Percentiles rank a stretch among this genome's conserved stretches.
Conservation (phyloP, 116 monocot genomes). For the Thalassia testudinum region DNA sequence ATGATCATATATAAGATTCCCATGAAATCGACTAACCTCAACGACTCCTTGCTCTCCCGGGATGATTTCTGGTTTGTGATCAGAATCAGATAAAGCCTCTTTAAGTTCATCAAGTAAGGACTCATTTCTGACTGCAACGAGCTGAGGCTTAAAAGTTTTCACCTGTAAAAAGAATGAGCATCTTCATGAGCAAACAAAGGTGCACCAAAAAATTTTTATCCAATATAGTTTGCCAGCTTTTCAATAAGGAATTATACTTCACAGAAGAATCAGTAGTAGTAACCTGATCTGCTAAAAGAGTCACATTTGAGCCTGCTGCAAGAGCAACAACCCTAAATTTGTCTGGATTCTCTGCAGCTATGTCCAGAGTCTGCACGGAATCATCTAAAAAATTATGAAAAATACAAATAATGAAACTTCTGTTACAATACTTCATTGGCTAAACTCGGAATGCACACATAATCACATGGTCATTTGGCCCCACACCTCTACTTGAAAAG, state of each 20-base stretch:
- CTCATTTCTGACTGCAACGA: constrained; percentile 80
- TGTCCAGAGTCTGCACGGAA: constrained; percentile 70
- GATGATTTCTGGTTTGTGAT: constrained; percentile 80
- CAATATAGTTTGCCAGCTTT: no score
- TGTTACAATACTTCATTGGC: no score
- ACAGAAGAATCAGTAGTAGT: background rate
- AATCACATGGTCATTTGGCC: background rate
- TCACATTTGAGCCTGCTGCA: constrained; percentile 93
- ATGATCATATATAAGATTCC: no score
- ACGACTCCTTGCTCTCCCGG: constrained; percentile 87
- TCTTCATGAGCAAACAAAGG: background rate
- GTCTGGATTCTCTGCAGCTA: constrained; percentile 89
- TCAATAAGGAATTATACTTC: background rate
- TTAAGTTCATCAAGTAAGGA: constrained; percentile 67
- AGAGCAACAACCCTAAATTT: constrained; percentile 92
- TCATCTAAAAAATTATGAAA: background rate
- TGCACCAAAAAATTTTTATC: background rate
- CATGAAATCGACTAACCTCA: constrained; percentile 55
- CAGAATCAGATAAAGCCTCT: constrained; percentile 76
- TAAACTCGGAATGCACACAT: no score
- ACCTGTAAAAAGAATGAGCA: constrained; percentile 30
- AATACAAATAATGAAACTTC: background rate
- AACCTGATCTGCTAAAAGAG: constrained; percentile 94
- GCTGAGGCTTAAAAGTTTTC: constrained; percentile 75
- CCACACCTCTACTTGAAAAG: background rate